A percentile compares a stretch with the other conserved stretches of the same genome.
Conservation (phyloP, 2,329 filamentous ascomycete species). For the Fusarium austroafricanum region DNA sequence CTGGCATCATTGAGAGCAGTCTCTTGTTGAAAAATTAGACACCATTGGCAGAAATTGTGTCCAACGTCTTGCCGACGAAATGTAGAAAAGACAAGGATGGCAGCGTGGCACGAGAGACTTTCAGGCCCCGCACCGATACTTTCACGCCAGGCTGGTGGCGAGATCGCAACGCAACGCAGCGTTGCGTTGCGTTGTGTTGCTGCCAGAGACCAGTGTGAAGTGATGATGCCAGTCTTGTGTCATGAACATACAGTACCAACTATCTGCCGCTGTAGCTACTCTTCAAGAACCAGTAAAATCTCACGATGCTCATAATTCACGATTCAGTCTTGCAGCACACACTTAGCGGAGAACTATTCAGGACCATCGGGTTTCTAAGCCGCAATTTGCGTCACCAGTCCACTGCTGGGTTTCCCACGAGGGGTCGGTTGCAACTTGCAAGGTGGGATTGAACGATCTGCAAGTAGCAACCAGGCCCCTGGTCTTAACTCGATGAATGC, state of each 20-base stretch:
- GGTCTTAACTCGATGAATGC: slow-evolving; percentile 38
- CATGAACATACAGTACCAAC: slow-evolving; percentile 32
- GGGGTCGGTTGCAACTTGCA: too few species aligned
- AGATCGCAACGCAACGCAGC: slow-evolving; percentile 30
- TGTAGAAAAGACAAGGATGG: slow-evolving; percentile 39
- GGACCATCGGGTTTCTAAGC: slow-evolving; percentile 15
- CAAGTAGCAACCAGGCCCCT: slow-evolving; percentile 44
- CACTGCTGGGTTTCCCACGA: slow-evolving; percentile 29
- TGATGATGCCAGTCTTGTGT: slow-evolving; percentile 47
- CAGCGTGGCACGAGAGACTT: slow-evolving; percentile 28
- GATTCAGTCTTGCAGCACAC: slow-evolving; percentile 17
- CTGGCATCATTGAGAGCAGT: background rate
- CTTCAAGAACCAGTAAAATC: slow-evolving; percentile 22
- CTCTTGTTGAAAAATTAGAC: background rate
- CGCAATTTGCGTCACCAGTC: slow-evolving; percentile 42
- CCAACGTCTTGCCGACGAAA: slow-evolving; percentile 10
- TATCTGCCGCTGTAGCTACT: slow-evolving; percentile 28
- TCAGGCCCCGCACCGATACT: slow-evolving; percentile 40
- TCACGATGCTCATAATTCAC: slow-evolving; percentile 11
- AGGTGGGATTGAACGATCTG: slow-evolving; percentile 45
- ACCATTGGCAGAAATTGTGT: slow-evolving; percentile 4
- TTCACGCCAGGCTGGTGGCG: slow-evolving; percentile 33
- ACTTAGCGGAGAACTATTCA: slow-evolving; percentile 17
- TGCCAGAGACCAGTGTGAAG: slow-evolving; percentile 27
- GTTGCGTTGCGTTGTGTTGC: slow-evolving; percentile 20